Base-by-base conservation (phyloP, 371 early-diverging fungal genomes). In the Rhizopus delemar region DNA sequence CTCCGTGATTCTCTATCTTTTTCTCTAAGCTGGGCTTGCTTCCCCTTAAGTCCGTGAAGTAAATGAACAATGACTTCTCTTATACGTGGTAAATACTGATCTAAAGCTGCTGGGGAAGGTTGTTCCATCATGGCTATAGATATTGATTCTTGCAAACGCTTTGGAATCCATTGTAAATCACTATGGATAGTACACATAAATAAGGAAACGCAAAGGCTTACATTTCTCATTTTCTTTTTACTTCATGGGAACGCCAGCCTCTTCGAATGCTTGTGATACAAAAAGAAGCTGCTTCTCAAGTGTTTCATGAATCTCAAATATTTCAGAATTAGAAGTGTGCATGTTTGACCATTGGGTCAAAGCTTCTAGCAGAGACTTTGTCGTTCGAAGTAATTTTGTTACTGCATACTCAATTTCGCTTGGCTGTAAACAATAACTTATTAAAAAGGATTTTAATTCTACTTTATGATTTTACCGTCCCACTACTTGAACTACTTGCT, bases 41-140 rank as follows among this genome's bases (percentile, higher is more conserved):
- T 86, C 8, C 70, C 77, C 41, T 84, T 85, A 9, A 86, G 56
- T 5, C 84, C 85, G 59, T 86, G 85, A 8, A 86, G 59, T 29
- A 86, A 68, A 52, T 71, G 78, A 31, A 86, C 83, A 66, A 86
- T 85, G n/a, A 84, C 78, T 50, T 85, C 86, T 35, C 80, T 78
- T 51, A 86, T 85, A 46, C 75, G 75, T 31, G 86, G 85, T 32
- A 85, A 59, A 53, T 84, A 73, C 50, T 78, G 75, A 34, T 86
- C 85, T 8, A 85, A 57, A 5, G 77, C 69, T 2, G 66, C 51
- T 5, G 79, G 79, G 2, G 86, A 85, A 29, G 84, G 82, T 4
- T 74, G 74, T 51, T 86, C 82, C 0, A 73, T 66, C 66, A 86
- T 75, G 2, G 83, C 78, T 4, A 64, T 71, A 28, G 80, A 77